Conservation (phyloP, 495 filamentous ascomycete species). For the Endocarpon pusillum region DNA sequence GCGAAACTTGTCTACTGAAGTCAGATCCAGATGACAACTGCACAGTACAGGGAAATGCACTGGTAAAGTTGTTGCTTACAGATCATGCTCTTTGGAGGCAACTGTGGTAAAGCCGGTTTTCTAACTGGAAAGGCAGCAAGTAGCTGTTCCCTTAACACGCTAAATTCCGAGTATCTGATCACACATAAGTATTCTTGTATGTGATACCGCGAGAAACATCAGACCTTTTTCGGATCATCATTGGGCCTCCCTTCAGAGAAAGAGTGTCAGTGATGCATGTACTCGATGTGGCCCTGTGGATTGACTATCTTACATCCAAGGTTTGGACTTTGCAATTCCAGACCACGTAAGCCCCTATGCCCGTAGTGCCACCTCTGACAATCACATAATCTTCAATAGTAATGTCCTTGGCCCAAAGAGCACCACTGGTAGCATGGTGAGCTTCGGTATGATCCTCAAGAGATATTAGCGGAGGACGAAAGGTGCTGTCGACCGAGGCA, state of each 20-base stretch:
- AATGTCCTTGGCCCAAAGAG: slow-evolving; percentile 51
- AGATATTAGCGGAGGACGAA: slow-evolving; percentile 31
- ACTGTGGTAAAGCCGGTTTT: slow-evolving; percentile 40
- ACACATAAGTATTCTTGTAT: neutral
- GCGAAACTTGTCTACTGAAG: slow-evolving; percentile 39
- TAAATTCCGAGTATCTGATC: slow-evolving; percentile 56
- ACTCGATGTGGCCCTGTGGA: too few relatives aligned
- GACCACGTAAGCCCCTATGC: slow-evolving; percentile 54
- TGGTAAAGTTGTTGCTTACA: too few relatives aligned
- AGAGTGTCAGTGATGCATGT: too few relatives aligned
- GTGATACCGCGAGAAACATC: neutral
- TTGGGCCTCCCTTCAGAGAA: slow-evolving; percentile 33
- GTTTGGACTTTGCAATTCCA: slow-evolving; percentile 59
- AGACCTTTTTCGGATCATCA: slow-evolving; percentile 43
- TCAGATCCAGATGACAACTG: too few relatives aligned
- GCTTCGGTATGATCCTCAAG: slow-evolving; percentile 59
- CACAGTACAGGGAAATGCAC: too few relatives aligned
- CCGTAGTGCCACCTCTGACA: slow-evolving; percentile 41
- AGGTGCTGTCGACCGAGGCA: slow-evolving; percentile 20
- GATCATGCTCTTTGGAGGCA: slow-evolving; percentile 55
- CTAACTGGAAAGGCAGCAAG: slow-evolving; percentile 48
- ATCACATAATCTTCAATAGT: slow-evolving; percentile 49
- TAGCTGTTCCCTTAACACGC: slow-evolving; percentile 40
- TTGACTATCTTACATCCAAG: slow-evolving; percentile 49
- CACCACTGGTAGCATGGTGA: slow-evolving; percentile 37